phyloP scores from a whole-genome alignment of 139 green algal species.

The Chlorella ohadii region DNA sequence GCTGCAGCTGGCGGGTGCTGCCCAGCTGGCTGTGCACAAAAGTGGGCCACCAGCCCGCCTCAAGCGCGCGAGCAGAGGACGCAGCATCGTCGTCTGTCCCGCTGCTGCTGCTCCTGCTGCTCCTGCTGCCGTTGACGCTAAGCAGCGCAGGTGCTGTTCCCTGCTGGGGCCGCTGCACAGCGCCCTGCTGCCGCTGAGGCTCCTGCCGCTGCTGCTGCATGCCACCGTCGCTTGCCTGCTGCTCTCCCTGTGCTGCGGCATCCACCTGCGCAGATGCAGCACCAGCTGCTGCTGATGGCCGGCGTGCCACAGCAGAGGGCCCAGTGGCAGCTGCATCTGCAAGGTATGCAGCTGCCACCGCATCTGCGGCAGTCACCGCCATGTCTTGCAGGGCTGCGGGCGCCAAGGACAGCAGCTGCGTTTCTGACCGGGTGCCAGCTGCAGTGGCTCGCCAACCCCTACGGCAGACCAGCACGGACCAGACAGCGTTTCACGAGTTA shows the following conservation, averaged over 20 bases:
- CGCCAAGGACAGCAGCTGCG: constrained; percentile 36
- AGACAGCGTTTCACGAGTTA: too few species aligned
- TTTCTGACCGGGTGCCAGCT: not conserved
- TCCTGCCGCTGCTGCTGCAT: too few species aligned
- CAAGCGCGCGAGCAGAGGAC: not conserved
- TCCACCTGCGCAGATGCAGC: too few species aligned
- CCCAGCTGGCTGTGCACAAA: constrained; percentile 53
- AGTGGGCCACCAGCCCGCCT: constrained; percentile 43
- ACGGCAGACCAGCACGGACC: not conserved
- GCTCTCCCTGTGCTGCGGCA: too few species aligned
- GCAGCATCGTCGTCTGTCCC: not conserved
- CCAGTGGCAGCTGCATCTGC: constrained; percentile 33
- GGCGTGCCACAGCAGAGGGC: not conserved
- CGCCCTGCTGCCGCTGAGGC: not conserved
- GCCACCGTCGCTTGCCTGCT: too few species aligned
- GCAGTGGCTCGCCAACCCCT: constrained; percentile 31
- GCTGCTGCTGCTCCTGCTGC: not conserved
- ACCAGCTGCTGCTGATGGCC: too few species aligned
- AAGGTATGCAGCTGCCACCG: constrained; percentile 57
- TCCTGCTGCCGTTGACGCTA: not conserved
- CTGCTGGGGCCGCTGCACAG: too few species aligned
- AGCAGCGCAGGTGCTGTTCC: not conserved
- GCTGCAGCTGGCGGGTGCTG: constrained; percentile 61
- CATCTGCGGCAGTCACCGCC: constrained; percentile 53
- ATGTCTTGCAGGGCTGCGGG: constrained; percentile 61